A percentile compares a stretch with the other conserved stretches of the same genome.
These are phyloP conservation scores for Solanum clarkiae DNA, from an alignment of 257 asterid species.

Conservation along the genomic window DNA sequence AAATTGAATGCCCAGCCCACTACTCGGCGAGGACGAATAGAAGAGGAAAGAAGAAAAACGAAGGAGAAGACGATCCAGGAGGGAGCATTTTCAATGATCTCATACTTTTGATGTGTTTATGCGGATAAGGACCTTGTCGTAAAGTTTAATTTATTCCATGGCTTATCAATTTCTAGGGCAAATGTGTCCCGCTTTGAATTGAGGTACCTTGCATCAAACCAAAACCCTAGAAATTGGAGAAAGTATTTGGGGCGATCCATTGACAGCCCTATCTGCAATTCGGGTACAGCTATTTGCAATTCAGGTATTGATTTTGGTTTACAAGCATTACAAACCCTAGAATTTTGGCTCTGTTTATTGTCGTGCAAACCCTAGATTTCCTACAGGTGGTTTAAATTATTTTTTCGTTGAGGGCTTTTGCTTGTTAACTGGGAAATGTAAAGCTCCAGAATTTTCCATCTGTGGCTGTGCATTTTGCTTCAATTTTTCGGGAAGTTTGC, in stretches of 20 bases:
- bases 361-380: constrained; percentile 24
- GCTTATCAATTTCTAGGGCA: constrained; percentile 18
- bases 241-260: constrained; percentile 7
- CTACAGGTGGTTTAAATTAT: background rate
- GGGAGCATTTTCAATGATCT: background rate
- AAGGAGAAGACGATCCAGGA: constrained; percentile 23
- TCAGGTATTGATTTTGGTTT: constrained; percentile 17
- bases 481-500: constrained; percentile 12
- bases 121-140: background rate
- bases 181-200: constrained; percentile 7
- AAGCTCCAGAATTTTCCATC: background rate
- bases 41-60: constrained; percentile 23
- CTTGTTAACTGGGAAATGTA: constrained; percentile 1
- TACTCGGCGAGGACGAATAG: constrained; percentile 17
- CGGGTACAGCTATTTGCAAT: constrained; percentile 1
- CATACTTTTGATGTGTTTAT: background rate
- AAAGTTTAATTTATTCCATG: constrained; percentile 7
- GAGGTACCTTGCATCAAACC: constrained; percentile 12
- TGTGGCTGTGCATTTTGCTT: constrained; percentile 32
- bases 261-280: constrained; percentile 1
- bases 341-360: constrained; percentile 7
- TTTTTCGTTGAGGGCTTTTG: background rate
- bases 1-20: constrained; percentile 36
- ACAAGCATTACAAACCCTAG: constrained; percentile 12
- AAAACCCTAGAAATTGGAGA: constrained; percentile 37